Evolutionary conservation across 306 rosid species (phyloP).

Genomic region (apple (Malus domestica)): DNA sequence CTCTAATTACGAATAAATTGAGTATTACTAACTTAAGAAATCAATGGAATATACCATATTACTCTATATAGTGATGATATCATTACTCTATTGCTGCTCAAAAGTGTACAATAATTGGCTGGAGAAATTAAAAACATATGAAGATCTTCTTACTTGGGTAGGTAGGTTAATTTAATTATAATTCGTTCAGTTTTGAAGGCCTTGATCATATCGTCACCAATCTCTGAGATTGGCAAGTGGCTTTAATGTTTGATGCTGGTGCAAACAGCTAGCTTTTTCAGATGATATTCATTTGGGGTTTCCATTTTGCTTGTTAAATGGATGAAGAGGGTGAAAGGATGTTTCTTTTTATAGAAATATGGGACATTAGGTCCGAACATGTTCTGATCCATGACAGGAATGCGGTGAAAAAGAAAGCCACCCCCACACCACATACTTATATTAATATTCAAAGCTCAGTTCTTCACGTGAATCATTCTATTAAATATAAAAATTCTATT

Average conservation of each 20-base stretch:
- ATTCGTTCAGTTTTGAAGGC: not conserved
- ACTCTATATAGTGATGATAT: not conserved
- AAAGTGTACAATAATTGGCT: not conserved
- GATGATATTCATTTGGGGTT: not conserved
- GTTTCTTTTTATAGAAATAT: slow-evolving; percentile 24
- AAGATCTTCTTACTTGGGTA: not conserved
- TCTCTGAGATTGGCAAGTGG: not conserved
- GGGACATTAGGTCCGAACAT: slow-evolving; percentile 29
- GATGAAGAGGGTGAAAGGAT: slow-evolving; percentile 21
- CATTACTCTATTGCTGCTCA: not conserved
- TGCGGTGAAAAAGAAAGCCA: slow-evolving; percentile 50
- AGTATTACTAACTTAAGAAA: not conserved
- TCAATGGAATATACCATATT: not conserved
- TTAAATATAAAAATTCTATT: no score
- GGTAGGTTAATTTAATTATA: not conserved
- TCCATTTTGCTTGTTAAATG: slow-evolving; percentile 5
- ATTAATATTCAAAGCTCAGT: not conserved
- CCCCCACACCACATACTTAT: not conserved
- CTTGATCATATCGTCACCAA: no score
- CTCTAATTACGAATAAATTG: no score
- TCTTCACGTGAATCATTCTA: not conserved
- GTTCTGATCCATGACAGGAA: slow-evolving; percentile 33
- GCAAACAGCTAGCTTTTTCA: not conserved
- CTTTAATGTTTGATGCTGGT: not conserved
- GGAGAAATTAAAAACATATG: not conserved